Conservation (phyloP, 2,329 filamentous ascomycete species). For the Colletotrichum tofieldiae region DNA sequence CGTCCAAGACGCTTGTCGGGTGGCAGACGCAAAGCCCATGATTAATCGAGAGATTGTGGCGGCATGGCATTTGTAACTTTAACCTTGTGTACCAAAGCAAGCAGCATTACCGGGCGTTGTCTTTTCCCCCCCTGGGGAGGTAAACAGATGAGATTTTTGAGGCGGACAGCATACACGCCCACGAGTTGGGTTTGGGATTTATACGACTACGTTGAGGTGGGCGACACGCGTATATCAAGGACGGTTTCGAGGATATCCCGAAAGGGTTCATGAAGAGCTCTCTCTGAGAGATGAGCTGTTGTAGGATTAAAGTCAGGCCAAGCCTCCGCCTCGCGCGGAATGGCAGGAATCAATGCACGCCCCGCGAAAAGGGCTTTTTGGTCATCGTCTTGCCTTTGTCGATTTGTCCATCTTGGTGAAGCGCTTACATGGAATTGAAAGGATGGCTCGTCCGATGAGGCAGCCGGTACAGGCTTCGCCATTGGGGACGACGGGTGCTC, state of each 20-base stretch:
- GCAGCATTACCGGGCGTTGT: conserved; percentile 28
- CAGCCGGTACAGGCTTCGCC: neutral
- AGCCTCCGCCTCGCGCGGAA: neutral
- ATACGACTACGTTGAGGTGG: neutral
- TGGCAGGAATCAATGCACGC: neutral
- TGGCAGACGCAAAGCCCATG: neutral
- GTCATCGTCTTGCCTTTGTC: neutral
- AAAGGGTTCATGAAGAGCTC: neutral
- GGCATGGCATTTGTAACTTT: conserved; percentile 26
- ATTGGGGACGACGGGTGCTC: neutral
- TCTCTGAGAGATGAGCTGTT: neutral
- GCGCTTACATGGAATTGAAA: neutral
- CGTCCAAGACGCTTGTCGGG: neutral
- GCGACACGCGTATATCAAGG: neutral
- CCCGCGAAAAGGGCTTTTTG: neutral
- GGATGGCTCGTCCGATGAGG: neutral
- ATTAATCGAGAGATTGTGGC: conserved; percentile 25
- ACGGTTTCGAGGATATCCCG: neutral
- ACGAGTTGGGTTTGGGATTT: neutral
- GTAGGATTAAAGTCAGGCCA: neutral
- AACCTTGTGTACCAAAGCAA: conserved; percentile 31
- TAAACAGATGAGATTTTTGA: too few species aligned
- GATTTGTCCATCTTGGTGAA: neutral
- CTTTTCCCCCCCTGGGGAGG: conserved; percentile 4
- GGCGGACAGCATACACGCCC: conserved; percentile 1